phyloP scores from a whole-genome alignment of 768 basidiomycete species.

The Gymnopilus dilepis region DNA sequence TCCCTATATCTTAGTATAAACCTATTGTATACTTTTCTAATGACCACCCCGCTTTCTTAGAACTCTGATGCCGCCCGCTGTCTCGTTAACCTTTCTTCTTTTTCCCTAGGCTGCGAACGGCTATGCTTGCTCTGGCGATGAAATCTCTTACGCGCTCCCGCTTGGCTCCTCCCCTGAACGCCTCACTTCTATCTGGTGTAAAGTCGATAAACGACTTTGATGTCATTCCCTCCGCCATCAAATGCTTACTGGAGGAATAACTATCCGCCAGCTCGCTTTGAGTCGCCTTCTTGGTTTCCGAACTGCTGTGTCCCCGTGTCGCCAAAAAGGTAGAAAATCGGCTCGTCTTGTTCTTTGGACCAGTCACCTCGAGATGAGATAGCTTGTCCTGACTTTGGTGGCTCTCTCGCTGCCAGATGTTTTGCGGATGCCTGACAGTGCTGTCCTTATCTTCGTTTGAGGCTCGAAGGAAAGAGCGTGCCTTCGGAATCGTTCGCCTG shows the following conservation, averaged over 20 bases:
- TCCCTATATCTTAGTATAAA: conserved; percentile 11
- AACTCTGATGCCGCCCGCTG: background rate
- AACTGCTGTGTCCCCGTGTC: background rate
- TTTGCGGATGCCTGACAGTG: background rate
- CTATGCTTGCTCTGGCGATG: conserved; percentile 29
- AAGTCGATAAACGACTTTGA: conserved; percentile 45
- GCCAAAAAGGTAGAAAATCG: background rate
- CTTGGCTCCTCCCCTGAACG: conserved; percentile 18
- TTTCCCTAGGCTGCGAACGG: conserved; percentile 32
- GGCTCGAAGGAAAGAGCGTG: conserved; percentile 31
- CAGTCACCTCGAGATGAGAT: background rate
- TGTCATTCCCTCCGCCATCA: conserved; percentile 14
- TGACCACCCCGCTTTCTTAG: conserved; percentile 21
- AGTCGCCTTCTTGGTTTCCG: background rate
- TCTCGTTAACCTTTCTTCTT: conserved; percentile 13
- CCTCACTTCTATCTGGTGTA: conserved; percentile 33
- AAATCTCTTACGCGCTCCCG: conserved; percentile 29
- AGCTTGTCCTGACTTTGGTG: background rate
- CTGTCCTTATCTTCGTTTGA: conserved; percentile 13
- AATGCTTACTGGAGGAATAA: conserved; percentile 1
- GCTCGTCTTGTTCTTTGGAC: background rate
- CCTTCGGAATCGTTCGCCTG: conserved; percentile 30
- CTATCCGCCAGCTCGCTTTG: background rate
- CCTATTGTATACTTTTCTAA: conserved; percentile 24
- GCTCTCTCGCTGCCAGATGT: background rate